Evolutionary conservation across 352 stramenopile genomes (phyloP).

Genomic region (Phytophthora cactorum): DNA sequence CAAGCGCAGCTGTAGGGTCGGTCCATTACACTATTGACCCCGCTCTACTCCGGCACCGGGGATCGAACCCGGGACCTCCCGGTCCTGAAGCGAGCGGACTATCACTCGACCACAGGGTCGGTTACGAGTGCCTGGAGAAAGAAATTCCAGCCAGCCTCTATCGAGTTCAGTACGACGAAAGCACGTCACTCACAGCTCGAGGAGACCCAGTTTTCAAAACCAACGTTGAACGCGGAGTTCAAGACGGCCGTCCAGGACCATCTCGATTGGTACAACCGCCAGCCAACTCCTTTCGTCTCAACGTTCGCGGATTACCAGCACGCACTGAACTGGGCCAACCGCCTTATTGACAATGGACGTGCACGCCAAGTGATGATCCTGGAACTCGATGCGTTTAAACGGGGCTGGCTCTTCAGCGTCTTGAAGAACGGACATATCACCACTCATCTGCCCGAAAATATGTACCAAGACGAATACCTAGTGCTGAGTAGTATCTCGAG

Average conservation of each 20-base stretch:
- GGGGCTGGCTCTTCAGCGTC: constrained; percentile 13
- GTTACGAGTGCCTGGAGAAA: background rate
- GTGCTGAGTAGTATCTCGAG: background rate
- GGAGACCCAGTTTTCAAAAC: constrained; percentile 10
- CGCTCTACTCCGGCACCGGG: too few relatives aligned
- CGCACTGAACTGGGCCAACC: constrained; percentile 4
- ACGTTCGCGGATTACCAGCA: constrained; percentile 12
- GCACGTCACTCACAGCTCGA: constrained; percentile 10
- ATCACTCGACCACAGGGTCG: too few relatives aligned
- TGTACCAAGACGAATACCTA: constrained; percentile 24
- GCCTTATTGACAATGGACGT: too few relatives aligned
- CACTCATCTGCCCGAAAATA: background rate
- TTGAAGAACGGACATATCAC: background rate
- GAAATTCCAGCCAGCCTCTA: background rate
- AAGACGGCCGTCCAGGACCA: constrained; percentile 9
- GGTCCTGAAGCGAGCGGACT: too few relatives aligned
- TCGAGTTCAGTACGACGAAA: constrained; percentile 11
- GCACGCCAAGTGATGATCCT: constrained; percentile 7
- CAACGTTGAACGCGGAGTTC: constrained; percentile 4
- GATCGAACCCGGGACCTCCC: too few relatives aligned
- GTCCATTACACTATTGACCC: too few relatives aligned
- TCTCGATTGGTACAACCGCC: constrained; percentile 1
- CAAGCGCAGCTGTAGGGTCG: too few relatives aligned
- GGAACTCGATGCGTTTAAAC: constrained; percentile 11
- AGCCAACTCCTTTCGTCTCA: constrained; percentile 27